phyloP scores from a whole-genome alignment of 2,329 filamentous ascomycete species.

The Aspergillus sp. region DNA sequence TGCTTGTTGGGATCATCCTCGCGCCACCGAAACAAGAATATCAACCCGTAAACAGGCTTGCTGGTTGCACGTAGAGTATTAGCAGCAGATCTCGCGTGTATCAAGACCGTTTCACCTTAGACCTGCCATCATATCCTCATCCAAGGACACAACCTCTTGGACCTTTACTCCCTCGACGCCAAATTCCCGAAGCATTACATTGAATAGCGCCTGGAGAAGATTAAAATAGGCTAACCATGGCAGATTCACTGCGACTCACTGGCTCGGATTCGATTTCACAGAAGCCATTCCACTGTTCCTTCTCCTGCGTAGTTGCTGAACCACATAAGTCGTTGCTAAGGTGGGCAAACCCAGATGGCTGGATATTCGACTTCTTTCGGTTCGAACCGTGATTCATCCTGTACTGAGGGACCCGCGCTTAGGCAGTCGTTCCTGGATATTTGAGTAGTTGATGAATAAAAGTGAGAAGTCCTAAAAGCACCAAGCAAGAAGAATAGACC shows the following conservation, averaged over 20 bases:
- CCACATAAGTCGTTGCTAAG: conserved; percentile 19
- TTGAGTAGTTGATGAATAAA: too few relatives aligned
- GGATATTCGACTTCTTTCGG: conserved; percentile 26
- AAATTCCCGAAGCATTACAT: conserved; percentile 75
- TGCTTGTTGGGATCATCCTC: conserved; percentile 55
- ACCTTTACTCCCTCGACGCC: conserved; percentile 73
- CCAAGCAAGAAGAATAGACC: too few relatives aligned
- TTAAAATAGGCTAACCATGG: conserved; percentile 24
- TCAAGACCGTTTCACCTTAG: conserved; percentile 57
- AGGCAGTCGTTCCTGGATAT: too few relatives aligned
- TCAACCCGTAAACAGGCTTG: conserved; percentile 76
- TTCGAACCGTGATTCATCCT: conserved; percentile 33
- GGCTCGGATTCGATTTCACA: conserved; percentile 86
- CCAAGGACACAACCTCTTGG: conserved; percentile 73
- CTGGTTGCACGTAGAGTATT: conserved; percentile 39
- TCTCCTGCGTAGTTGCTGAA: conserved; percentile 38
- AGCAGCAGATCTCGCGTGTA: conserved; percentile 1
- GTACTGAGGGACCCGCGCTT: too few relatives aligned
- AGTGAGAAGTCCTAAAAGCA: too few relatives aligned
- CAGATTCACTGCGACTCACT: conserved; percentile 42
- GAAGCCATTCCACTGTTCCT: conserved; percentile 47
- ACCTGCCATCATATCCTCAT: conserved; percentile 62
- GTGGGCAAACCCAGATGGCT: conserved; percentile 20
- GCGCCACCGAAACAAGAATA: conserved; percentile 79
- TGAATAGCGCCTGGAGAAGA: conserved; percentile 67